Evolutionary conservation across 768 basidiomycete genomes (phyloP).

Genomic region (Leccinum pellstonianum): DNA sequence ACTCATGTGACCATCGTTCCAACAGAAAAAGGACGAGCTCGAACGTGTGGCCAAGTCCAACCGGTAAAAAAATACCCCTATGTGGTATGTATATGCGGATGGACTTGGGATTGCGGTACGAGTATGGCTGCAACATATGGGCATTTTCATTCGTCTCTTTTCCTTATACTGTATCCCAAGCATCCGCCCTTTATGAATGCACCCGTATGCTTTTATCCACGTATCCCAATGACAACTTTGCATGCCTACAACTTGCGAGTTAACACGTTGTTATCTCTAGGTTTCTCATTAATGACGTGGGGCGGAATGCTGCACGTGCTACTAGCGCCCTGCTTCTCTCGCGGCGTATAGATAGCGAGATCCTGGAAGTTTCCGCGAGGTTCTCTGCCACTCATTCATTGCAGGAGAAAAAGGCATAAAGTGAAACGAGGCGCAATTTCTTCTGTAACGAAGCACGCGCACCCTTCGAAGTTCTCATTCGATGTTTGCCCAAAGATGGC

Average conservation of each 20-base stretch:
- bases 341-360: not conserved
- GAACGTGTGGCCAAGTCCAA: slow-evolving; percentile 99
- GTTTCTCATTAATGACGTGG: not conserved
- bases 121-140: slow-evolving; percentile 26
- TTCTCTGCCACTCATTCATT: slow-evolving; percentile 2
- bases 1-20: not conserved
- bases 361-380: slow-evolving; percentile 17
- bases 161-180: slow-evolving; percentile 13
- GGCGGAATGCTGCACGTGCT: not conserved
- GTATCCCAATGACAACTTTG: slow-evolving; percentile 18
- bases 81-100: slow-evolving; percentile 1
- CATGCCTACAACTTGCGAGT: slow-evolving; percentile 4
- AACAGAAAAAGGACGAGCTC: slow-evolving; percentile 97
- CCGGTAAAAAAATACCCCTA: slow-evolving; percentile 64
- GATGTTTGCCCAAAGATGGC: not conserved
- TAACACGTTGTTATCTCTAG: slow-evolving; percentile 7
- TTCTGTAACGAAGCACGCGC: not conserved
- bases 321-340: not conserved
- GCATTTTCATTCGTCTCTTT: slow-evolving; percentile 14
- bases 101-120: slow-evolving; percentile 14
- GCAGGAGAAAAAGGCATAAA: slow-evolving; percentile 1
- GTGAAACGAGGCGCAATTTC: not conserved
- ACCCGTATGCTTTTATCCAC: slow-evolving; percentile 21
- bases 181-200: slow-evolving; percentile 25
- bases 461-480: not conserved